These are phyloP conservation scores for Pisolithus microcarpus DNA, from an alignment of 768 basidiomycete genomes.

Conservation along the genomic window DNA sequence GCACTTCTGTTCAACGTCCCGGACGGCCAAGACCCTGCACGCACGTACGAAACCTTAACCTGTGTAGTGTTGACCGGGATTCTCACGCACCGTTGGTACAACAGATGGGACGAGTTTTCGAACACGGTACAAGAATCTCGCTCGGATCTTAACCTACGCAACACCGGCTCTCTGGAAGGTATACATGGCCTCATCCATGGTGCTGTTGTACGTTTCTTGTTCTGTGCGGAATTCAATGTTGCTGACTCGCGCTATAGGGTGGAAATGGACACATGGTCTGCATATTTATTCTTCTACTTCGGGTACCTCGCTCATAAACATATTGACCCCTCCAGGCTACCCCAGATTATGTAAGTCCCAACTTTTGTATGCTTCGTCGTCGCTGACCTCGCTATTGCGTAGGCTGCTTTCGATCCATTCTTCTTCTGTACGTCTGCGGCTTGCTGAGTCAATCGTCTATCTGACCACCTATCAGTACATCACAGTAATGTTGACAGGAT, in stretches of 20 bases:
- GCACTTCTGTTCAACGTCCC: constrained; percentile 15
- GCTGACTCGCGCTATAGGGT: too few relatives aligned
- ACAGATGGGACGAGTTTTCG: constrained; percentile 24
- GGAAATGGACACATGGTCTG: constrained; percentile 19
- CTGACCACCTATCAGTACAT: constrained; percentile 11
- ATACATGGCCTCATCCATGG: constrained; percentile 18
- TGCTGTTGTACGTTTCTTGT: constrained; percentile 9
- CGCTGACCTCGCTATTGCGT: not conserved
- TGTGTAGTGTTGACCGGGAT: not conserved
- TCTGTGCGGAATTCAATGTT: too few relatives aligned
- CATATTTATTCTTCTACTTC: not conserved
- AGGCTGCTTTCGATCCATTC: constrained; percentile 22
- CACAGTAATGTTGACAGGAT: constrained; percentile 20
- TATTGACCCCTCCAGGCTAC: constrained; percentile 5
- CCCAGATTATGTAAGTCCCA: constrained; percentile 17
- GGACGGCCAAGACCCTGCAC: constrained; percentile 7
- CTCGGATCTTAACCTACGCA: constrained; percentile 5
- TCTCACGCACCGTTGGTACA: not conserved
- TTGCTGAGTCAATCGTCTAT: not conserved
- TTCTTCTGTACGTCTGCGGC: constrained; percentile 15
- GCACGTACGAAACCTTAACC: constrained; percentile 3
- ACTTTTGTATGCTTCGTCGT: not conserved
- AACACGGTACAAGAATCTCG: constrained; percentile 17
- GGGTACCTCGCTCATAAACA: not conserved
- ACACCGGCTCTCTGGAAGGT: constrained; percentile 14